Evolutionary conservation across 805 yeast genomes (phyloP).

Genomic region (Candida saitoana): DNA sequence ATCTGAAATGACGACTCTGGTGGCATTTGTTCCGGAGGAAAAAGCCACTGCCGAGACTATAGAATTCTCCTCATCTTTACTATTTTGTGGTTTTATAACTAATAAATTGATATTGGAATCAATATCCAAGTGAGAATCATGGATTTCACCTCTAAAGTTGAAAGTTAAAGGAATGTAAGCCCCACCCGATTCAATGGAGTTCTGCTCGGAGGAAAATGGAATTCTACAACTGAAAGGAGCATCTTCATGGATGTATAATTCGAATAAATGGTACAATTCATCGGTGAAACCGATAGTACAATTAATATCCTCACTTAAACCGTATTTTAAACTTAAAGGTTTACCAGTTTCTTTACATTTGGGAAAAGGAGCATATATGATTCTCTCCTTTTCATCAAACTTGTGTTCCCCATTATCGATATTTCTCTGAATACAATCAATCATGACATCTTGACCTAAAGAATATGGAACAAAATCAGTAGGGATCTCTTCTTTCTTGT

Average conservation of each 20-base stretch:
- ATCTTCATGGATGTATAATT: constrained; percentile 73
- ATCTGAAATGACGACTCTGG: constrained; percentile 65
- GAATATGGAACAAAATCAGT: constrained; percentile 31
- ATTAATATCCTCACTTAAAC: constrained; percentile 45
- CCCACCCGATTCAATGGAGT: constrained; percentile 40
- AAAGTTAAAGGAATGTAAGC: constrained; percentile 57
- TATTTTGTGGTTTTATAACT: constrained; percentile 34
- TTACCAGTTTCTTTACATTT: constrained; percentile 60
- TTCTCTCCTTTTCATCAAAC: constrained; percentile 57
- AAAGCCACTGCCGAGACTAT: constrained; percentile 55
- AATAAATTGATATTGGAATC: constrained; percentile 56
- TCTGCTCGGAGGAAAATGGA: constrained; percentile 45
- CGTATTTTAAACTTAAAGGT: constrained; percentile 55
- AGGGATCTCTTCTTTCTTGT: constrained; percentile 35
- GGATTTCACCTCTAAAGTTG: constrained; percentile 62
- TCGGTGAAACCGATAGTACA: constrained; percentile 64
- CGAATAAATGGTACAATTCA: constrained; percentile 66
- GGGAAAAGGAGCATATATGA: constrained; percentile 58
- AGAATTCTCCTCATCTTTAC: constrained; percentile 29
- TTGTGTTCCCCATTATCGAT: constrained; percentile 76
- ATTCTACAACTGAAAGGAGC: constrained; percentile 68
- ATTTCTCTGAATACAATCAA: constrained; percentile 63
- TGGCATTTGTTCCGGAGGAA: constrained; percentile 57
- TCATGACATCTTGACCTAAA: constrained; percentile 39
- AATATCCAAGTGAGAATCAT: constrained; percentile 64